phyloP scores from a whole-genome alignment of 495 filamentous ascomycete genomes.

The Lichenothelia convexa region DNA sequence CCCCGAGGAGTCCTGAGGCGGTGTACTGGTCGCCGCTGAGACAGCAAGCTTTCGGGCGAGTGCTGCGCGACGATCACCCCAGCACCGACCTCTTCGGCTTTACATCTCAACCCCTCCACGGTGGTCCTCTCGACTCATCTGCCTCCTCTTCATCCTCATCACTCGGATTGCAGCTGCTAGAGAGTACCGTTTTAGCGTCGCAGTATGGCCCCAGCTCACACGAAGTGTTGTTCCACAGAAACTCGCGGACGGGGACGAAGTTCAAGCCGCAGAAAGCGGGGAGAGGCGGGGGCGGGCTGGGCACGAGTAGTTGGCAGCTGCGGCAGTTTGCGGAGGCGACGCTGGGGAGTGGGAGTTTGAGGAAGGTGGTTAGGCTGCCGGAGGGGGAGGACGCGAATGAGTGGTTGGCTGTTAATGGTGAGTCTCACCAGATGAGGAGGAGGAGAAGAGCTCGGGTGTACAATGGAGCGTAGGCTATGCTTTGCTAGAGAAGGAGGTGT shows the following conservation, averaged over 20 bases:
- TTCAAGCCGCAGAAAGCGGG: slow-evolving; percentile 79
- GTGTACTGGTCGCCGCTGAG: too few species aligned
- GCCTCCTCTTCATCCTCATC: too few species aligned
- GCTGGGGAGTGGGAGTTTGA: slow-evolving; percentile 79
- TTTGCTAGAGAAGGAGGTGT: too few species aligned
- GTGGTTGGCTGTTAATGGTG: slow-evolving; percentile 94
- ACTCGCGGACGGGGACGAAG: slow-evolving; percentile 51
- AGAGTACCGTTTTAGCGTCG: slow-evolving; percentile 2
- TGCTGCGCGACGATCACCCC: too few species aligned
- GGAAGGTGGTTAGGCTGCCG: slow-evolving; percentile 89
- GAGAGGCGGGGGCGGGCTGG: too few species aligned
- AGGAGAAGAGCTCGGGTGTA: not conserved
- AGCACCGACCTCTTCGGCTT: too few species aligned
- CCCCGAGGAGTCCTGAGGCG: too few species aligned
- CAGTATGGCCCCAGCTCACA: slow-evolving; percentile 18
- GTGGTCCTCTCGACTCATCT: too few species aligned
- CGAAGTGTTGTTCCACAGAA: slow-evolving; percentile 35
- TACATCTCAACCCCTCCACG: too few species aligned
- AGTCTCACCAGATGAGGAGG: not conserved
- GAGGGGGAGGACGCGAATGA: slow-evolving; percentile 95
- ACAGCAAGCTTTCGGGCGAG: too few species aligned
- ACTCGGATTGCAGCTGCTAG: slow-evolving; percentile 4
- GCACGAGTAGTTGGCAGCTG: slow-evolving; percentile 88
- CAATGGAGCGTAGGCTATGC: slow-evolving; percentile 1
- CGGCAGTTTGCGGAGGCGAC: slow-evolving; percentile 97